phyloP scores from a whole-genome alignment of 169 alveolate species.

The Plasmodium vivax region DNA sequence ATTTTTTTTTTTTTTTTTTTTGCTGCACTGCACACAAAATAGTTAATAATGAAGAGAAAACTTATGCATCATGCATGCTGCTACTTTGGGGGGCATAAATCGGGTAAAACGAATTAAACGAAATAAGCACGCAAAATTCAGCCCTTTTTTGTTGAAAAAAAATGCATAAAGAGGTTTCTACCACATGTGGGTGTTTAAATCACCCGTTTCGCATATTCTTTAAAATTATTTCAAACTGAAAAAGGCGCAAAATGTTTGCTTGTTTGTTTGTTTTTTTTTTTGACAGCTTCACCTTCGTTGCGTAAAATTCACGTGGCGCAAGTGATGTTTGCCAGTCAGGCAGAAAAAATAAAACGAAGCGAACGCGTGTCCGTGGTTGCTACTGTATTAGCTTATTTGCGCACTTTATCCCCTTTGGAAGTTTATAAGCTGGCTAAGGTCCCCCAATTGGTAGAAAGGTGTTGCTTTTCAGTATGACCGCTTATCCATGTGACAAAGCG shows the following conservation, averaged over 20 bases:
- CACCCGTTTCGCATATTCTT: neutral
- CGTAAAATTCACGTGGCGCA: neutral
- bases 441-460: neutral
- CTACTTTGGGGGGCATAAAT: neutral
- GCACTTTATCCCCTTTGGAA: neutral
- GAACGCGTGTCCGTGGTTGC: neutral
- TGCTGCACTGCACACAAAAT: neutral
- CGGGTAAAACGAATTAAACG: neutral
- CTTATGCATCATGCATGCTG: neutral
- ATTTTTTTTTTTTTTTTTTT: neutral
- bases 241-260: neutral
- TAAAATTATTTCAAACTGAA: neutral
- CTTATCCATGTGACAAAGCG: neutral
- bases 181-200: neutral
- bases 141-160: neutral
- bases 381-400: neutral
- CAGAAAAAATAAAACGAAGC: neutral
- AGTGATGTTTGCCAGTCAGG: neutral
- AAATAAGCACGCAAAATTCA: neutral
- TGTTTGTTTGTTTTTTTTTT: neutral
- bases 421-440: neutral
- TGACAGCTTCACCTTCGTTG: neutral
- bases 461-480: neutral
- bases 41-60: neutral
- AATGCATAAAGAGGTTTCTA: neutral